Conservation (phyloP, 176 grass and related monocot genomes). For the Miscanthus lutarioriparius region DNA sequence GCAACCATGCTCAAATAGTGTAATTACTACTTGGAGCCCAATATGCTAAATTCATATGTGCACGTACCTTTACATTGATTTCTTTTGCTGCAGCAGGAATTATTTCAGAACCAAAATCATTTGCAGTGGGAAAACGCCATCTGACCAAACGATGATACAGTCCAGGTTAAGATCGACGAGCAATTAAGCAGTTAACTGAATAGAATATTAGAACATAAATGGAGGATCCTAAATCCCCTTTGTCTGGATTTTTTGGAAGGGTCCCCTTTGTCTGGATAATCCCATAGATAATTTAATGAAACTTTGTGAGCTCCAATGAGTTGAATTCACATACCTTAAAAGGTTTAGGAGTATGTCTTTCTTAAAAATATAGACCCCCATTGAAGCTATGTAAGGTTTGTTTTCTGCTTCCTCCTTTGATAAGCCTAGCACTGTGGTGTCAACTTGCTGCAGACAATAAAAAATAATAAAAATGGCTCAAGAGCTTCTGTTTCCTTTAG, state of each 20-base stretch:
- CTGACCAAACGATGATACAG: slow-evolving; percentile 72
- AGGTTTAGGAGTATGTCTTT: slow-evolving; percentile 92
- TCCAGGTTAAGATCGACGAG: slow-evolving; percentile 44
- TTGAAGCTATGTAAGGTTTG: slow-evolving; percentile 95
- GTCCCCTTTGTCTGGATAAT: not conserved
- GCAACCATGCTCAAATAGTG: not conserved
- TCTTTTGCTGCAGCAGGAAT: slow-evolving; percentile 85
- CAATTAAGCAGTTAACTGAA: not conserved
- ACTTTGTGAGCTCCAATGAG: slow-evolving; percentile 10
- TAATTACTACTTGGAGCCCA: not conserved
- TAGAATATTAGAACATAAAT: not conserved
- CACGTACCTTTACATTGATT: slow-evolving; percentile 63
- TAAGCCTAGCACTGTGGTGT: slow-evolving; percentile 79
- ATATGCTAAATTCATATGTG: slow-evolving; percentile 7
- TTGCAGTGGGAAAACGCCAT: slow-evolving; percentile 95
- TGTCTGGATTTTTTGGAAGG: no score
- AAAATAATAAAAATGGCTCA: not conserved
- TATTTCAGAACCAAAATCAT: slow-evolving; percentile 99
- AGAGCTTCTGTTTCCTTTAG: slow-evolving; percentile 18
- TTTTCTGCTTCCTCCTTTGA: slow-evolving; percentile 68
- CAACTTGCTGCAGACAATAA: slow-evolving; percentile 59
- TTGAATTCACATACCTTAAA: slow-evolving; percentile 70
- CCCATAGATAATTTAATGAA: not conserved
- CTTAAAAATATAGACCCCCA: slow-evolving; percentile 87
- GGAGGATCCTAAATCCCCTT: not conserved